These are phyloP conservation scores for Fusarium xyrophilum DNA, from an alignment of 2,329 filamentous ascomycete genomes.

Conservation along the genomic window DNA sequence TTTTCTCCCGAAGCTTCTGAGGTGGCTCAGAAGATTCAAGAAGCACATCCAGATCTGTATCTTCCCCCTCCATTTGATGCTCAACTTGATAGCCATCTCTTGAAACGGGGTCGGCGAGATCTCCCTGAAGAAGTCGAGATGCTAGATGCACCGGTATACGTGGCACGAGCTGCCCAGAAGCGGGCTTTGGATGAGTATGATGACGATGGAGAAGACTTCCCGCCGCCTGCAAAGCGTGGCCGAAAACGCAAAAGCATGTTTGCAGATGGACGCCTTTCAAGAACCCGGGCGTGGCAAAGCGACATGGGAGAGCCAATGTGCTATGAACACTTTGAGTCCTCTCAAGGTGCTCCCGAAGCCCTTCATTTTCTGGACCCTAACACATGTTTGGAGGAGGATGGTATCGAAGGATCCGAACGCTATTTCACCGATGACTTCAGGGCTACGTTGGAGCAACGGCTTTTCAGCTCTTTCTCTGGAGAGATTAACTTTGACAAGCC, in stretches of 20 bases:
- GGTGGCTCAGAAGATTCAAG: slow-evolving; percentile 57
- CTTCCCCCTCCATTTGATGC: slow-evolving; percentile 38
- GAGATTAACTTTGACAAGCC: slow-evolving; percentile 31
- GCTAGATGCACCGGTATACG: slow-evolving; percentile 60
- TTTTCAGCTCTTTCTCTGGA: neutral
- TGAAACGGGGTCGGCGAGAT: slow-evolving; percentile 47
- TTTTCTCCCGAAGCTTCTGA: slow-evolving; percentile 51
- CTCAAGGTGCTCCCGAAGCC: slow-evolving; percentile 25
- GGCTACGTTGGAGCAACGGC: slow-evolving; percentile 11
- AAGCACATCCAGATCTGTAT: slow-evolving; percentile 50
- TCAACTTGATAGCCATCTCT: slow-evolving; percentile 17
- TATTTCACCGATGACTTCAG: slow-evolving; percentile 9
- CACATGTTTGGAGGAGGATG: slow-evolving; percentile 48
- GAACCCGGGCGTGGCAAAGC: slow-evolving; percentile 7
- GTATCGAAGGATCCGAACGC: neutral
- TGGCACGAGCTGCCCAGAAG: slow-evolving; percentile 48
- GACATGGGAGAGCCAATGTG: slow-evolving; percentile 24
- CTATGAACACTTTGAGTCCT: slow-evolving; percentile 28
- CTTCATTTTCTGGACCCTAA: slow-evolving; percentile 54
- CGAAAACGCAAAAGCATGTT: slow-evolving; percentile 30
- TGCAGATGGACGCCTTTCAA: slow-evolving; percentile 5
- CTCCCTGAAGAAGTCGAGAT: slow-evolving; percentile 55
- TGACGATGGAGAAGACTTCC: slow-evolving; percentile 25
- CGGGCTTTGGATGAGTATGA: slow-evolving; percentile 39
- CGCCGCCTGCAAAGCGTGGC: slow-evolving; percentile 33